Evolutionary conservation across 768 basidiomycete genomes (phyloP).

Genomic region (Cyclocybe aegerita): DNA sequence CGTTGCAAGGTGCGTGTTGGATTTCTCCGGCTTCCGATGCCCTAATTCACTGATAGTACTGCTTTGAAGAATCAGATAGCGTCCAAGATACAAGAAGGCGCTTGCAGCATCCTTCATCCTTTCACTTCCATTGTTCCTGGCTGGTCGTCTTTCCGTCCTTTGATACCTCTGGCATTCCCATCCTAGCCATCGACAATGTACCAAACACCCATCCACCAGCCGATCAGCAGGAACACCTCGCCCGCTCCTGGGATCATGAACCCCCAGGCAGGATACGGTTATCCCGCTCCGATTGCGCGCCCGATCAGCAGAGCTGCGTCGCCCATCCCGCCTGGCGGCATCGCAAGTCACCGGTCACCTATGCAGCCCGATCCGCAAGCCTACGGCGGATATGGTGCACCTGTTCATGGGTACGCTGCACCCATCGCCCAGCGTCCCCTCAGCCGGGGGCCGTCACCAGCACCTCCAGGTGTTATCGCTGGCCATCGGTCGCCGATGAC

Average conservation of each 20-base stretch:
- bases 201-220: conserved; percentile 6
- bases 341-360: neutral
- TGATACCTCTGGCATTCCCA: neutral
- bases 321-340: neutral
- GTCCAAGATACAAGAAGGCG: neutral
- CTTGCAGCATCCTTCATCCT: too few species aligned
- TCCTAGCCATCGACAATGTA: conserved; percentile 2
- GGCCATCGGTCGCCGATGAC: conserved; percentile 7
- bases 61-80: too few species aligned
- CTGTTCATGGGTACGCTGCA: conserved; percentile 1
- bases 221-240: conserved; percentile 8
- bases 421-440: conserved; percentile 10
- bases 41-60: too few species aligned
- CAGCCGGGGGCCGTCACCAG: conserved; percentile 26
- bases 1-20: neutral
- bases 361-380: neutral
- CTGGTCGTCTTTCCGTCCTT: neutral
- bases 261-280: neutral
- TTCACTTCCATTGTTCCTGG: neutral
- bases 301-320: neutral
- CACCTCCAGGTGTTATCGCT: conserved; percentile 9
- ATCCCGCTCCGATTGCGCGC: conserved; percentile 1
- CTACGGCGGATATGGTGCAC: neutral
- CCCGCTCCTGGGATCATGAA: conserved; percentile 15
- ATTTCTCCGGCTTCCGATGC: conserved; percentile 5